Evolutionary conservation across 129 eudicot species (phyloP).

Genomic region (Escallonia herrerae): DNA sequence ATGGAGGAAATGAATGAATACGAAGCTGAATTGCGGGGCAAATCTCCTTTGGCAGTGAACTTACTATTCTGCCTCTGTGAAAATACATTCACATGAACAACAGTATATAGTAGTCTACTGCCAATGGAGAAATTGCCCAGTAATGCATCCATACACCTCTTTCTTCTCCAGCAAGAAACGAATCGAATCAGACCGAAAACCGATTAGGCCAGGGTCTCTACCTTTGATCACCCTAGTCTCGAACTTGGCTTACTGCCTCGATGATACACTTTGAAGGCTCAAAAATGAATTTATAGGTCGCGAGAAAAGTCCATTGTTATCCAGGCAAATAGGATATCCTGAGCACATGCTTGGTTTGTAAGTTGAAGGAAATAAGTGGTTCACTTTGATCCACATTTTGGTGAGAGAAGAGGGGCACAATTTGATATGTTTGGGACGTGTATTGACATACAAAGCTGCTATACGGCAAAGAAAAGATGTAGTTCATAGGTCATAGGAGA

Average conservation of each 20-base stretch:
- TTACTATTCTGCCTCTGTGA: not conserved
- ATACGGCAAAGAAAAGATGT: too few species aligned
- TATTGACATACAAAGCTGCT: too few species aligned
- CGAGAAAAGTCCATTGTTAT: not conserved
- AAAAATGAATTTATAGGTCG: not conserved
- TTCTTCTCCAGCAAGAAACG: not conserved
- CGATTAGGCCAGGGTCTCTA: too few species aligned
- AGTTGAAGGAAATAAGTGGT: not conserved
- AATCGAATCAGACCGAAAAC: too few species aligned
- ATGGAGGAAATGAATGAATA: not conserved
- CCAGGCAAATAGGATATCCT: not conserved
- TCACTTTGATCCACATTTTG: not conserved
- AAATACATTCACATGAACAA: not conserved
- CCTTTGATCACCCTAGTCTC: too few species aligned
- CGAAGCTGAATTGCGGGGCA: conserved; percentile 27
- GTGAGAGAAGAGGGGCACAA: too few species aligned
- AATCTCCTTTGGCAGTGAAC: conserved; percentile 20
- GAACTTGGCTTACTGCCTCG: not conserved
- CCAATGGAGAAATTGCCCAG: conserved; percentile 36
- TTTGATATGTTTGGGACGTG: too few species aligned
- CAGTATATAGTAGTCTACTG: conserved; percentile 17
- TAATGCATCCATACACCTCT: conserved; percentile 22
- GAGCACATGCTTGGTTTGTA: not conserved
- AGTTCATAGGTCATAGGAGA: too few species aligned
- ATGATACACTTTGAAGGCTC: not conserved